Base-by-base conservation (phyloP, 306 rosid genomes). In the Neltuma alba region DNA sequence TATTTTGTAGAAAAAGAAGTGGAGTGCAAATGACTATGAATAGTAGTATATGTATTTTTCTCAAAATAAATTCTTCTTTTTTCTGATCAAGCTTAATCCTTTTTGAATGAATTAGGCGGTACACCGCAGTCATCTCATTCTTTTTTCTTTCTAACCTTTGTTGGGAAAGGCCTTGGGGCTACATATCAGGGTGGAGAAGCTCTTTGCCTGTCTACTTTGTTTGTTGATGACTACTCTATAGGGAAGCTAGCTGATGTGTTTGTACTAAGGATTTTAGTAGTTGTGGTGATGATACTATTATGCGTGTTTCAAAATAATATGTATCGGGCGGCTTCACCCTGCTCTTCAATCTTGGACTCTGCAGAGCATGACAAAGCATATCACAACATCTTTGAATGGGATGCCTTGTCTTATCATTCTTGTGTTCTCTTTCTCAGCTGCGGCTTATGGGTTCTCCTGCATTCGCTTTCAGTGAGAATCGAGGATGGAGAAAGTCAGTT, bases 381-480 rank as follows among this genome's bases (percentile, higher is more conserved):
- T 15, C 54, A 25, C 18, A 6, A 55, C 68, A 31, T 63, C 45
- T 75, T 75, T 58, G 52, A 55, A 78, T 60, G 31, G 3, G 63
- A 23, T 63, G 67, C 60, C 48, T 28, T 30, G 23, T 62, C 34
- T 77, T 62, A 74, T 84, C 60, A 85, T 55, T 58, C 57, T 76
- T 18, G 27, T 69, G 13, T 70, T 9, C 27, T 69, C 36, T 74
- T 79, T 71, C 80, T 40, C 90, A 92, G 99, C 75, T 95, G 99
- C 76, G 99, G 99, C 71, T 88, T 95, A 74, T 95, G 98, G 99
- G 96, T 95, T 90, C 94, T 95, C 80, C 78, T 95, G 75, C 99
- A 95, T 89, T 95, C 99, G 38, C 90, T 95, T 50, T 93, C 98
- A 2, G 96, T 91, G 79, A 87, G 94, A 78, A 80, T 95, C 28